Base-by-base conservation (phyloP, 129 eudicot species). In the Helianthus tuberosus region DNA sequence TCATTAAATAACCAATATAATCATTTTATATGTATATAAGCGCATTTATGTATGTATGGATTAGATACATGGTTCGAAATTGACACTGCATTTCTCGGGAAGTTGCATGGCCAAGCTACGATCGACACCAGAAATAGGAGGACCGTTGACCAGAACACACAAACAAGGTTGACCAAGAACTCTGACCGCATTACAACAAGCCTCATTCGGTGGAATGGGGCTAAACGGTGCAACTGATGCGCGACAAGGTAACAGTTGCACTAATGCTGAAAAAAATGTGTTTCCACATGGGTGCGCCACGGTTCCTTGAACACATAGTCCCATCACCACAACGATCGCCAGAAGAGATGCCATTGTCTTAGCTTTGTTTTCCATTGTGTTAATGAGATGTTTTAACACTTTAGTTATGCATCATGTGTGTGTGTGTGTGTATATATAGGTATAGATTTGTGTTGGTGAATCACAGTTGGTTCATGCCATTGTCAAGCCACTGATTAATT, bases 61-160 rank as follows among this genome's bases (percentile, higher is more conserved):
- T 46, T 35, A 39, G 70, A 58, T 84, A 91, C 99, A 95, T 83
- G 96, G 97, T 50, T 89, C 92, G 17, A 91, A 95, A 84, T 84
- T 91, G 65, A 89, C 84, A 12, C 86, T 64, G 85, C 99, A 95
- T 77, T 88, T 95, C 65, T 91, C 89, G 3, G 99, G 97, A 64
- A 95, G 96, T 85, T 86, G 96, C 87, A 89, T 53, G 62, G 97
- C 99, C 94, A 91, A 87, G 87, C 69, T 80, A 14, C 97, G 96
- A 68, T 95, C 97, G 14, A 95, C 97, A 5, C 99, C 99, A 6
- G 97, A 81, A 39, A 95, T 91, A 2, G 97, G 99, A 69, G 99
- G 99, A 62, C 99, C 99, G 43, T 85, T 95, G 36, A 91, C 82
- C 39, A 95, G 90, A 55, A 91, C 91, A 59, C 99, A 95, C 59